These are phyloP conservation scores for Tetracladium maxilliforme DNA, from an alignment of 2,329 filamentous ascomycete species.

Conservation along the genomic window DNA sequence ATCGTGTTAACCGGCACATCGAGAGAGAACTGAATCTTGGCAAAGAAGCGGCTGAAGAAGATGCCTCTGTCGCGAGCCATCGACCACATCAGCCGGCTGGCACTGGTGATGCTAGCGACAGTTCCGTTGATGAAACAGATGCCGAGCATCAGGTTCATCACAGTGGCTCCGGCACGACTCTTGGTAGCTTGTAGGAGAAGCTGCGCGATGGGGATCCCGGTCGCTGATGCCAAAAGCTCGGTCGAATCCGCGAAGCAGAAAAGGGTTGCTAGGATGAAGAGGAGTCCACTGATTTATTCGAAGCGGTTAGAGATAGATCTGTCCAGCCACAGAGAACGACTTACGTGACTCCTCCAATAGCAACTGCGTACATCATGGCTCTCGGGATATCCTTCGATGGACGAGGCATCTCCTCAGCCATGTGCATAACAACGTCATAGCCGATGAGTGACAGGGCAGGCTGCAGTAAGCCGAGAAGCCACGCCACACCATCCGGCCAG, in stretches of 20 bases:
- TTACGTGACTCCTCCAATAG: conserved; percentile 25
- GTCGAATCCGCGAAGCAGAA: conserved; percentile 25
- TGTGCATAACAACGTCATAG: conserved; percentile 28
- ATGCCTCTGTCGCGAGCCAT: conserved; percentile 30
- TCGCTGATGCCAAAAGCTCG: conserved; percentile 20
- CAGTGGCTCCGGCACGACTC: conserved; percentile 20
- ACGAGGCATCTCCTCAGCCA: conserved; percentile 29
- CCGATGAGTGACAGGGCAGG: conserved; percentile 20
- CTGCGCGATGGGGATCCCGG: conserved; percentile 29
- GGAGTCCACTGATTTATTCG: no score
- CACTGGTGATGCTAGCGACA: conserved; percentile 25
- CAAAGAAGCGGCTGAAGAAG: conserved; percentile 18
- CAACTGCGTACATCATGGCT: conserved; percentile 26
- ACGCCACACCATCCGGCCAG: conserved; percentile 29
- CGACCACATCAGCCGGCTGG: conserved; percentile 23
- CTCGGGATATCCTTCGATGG: conserved; percentile 22
- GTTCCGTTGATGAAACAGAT: conserved; percentile 30
- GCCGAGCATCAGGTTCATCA: conserved; percentile 23
- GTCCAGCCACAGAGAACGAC: no score
- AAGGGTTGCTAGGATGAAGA: no score
- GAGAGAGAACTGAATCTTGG: conserved; percentile 18
- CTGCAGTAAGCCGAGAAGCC: conserved; percentile 30
- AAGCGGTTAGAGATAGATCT: no score
- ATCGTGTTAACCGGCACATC: conserved; percentile 26
- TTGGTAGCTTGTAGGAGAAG: conserved; percentile 25